These are phyloP conservation scores for Aspergillus pseudoviridinutans DNA, from an alignment of 2,329 filamentous ascomycete genomes.

Conservation along the genomic window DNA sequence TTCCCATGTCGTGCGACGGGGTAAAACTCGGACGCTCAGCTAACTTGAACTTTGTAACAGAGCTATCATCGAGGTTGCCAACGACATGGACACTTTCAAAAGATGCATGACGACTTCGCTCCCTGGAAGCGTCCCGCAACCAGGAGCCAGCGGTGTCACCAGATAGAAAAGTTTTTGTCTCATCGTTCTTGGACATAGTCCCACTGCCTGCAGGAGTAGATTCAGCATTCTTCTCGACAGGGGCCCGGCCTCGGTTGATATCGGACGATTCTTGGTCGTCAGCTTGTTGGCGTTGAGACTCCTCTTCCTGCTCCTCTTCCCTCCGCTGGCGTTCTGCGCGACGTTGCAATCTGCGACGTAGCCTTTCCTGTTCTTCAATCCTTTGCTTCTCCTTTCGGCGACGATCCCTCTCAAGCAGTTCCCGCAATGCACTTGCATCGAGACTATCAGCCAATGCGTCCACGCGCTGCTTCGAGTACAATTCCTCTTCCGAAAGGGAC, in stretches of 20 bases:
- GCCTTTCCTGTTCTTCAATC: constrained; percentile 62
- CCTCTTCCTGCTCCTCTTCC: constrained; percentile 45
- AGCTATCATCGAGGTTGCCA: constrained; percentile 33
- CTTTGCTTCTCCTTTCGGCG: constrained; percentile 73
- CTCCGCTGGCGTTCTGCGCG: constrained; percentile 55
- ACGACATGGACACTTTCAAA: constrained; percentile 30
- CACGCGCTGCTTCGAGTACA: constrained; percentile 60
- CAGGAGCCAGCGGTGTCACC: constrained; percentile 24
- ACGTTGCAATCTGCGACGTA: constrained; percentile 46
- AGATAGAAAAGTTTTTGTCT: constrained; percentile 6
- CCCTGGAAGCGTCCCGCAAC: constrained; percentile 32
- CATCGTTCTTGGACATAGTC: constrained; percentile 1
- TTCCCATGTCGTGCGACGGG: constrained; percentile 31
- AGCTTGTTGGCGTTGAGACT: constrained; percentile 2
- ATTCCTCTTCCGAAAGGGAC: constrained; percentile 58
- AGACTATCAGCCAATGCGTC: constrained; percentile 76
- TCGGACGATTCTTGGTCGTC: constrained; percentile 4
- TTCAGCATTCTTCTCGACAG: constrained; percentile 7
- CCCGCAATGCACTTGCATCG: constrained; percentile 76
- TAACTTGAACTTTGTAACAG: constrained; percentile 26
- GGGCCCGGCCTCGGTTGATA: constrained; percentile 5
- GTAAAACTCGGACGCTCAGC: constrained; percentile 29
- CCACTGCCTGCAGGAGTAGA: constrained; percentile 7
- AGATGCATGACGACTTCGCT: constrained; percentile 20
- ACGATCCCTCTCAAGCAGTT: constrained; percentile 85